phyloP scores from a whole-genome alignment of 768 basidiomycete genomes.

The Zangia roseola region DNA sequence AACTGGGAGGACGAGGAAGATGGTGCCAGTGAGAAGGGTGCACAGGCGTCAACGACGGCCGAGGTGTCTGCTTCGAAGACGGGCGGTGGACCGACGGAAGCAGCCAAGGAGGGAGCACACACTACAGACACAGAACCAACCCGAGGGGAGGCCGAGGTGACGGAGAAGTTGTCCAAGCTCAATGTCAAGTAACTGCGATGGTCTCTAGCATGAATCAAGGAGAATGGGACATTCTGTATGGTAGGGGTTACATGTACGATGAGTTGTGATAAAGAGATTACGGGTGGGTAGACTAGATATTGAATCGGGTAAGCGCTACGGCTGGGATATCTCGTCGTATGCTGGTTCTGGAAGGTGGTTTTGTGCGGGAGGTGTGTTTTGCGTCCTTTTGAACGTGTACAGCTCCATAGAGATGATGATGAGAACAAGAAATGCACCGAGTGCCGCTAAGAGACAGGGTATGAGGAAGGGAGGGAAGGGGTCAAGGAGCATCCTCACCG shows the following conservation, averaged over 20 bases:
- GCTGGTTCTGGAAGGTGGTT: neutral
- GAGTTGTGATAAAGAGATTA: constrained; percentile 9
- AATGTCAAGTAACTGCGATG: constrained; percentile 44
- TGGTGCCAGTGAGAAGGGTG: constrained; percentile 31
- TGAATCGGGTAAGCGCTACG: constrained; percentile 10
- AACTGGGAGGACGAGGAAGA: constrained; percentile 79
- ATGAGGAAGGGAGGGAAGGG: neutral
- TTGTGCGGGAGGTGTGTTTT: neutral
- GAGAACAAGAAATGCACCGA: constrained; percentile 64
- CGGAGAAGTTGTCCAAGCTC: constrained; percentile 56
- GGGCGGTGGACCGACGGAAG: constrained; percentile 7
- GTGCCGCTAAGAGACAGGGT: constrained; percentile 45
- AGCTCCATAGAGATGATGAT: constrained; percentile 74
- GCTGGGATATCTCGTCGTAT: constrained; percentile 12
- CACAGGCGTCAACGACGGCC: constrained; percentile 11
- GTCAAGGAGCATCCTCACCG: constrained; percentile 42
- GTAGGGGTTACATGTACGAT: neutral
- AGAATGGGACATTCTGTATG: too few species aligned
- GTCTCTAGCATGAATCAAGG: neutral
- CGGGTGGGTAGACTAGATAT: constrained; percentile 15
- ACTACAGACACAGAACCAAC: constrained; percentile 21
- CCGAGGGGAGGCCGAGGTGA: constrained; percentile 35
- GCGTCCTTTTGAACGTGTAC: constrained; percentile 35
- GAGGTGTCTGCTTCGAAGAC: constrained; percentile 27
- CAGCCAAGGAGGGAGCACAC: constrained; percentile 23